Evolutionary conservation across 192 early-diverging fungal species (phyloP).

Genomic region (Mortierella antarctica): DNA sequence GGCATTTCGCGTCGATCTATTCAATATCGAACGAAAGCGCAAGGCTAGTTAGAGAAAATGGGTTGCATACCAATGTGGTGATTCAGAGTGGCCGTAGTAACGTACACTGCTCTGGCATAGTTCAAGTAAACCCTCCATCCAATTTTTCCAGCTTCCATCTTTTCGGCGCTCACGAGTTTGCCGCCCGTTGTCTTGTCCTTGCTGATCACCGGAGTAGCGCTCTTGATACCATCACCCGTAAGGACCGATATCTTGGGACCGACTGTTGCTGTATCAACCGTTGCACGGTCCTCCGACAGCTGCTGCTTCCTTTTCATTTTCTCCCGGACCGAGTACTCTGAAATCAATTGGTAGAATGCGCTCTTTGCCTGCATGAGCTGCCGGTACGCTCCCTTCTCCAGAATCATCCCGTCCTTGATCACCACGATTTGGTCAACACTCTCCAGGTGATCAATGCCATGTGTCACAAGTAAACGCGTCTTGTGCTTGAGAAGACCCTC

Average conservation of each 20-base stretch:
- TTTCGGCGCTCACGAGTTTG: conserved; percentile 80
- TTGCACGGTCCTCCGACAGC: background rate
- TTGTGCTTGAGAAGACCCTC: conserved; percentile 83
- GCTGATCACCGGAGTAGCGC: background rate
- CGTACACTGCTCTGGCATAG: conserved; percentile 81
- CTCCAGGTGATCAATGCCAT: conserved; percentile 80
- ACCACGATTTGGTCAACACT: conserved; percentile 74
- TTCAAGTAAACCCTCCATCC: conserved; percentile 78
- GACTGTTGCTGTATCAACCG: conserved; percentile 21
- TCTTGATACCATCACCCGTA: background rate
- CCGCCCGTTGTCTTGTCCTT: conserved; percentile 16
- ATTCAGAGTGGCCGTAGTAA: conserved; percentile 1
- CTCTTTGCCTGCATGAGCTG: conserved; percentile 70
- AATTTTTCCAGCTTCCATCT: conserved; percentile 82
- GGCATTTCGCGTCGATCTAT: conserved; percentile 21
- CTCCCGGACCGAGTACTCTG: conserved; percentile 69
- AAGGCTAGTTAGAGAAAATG: background rate
- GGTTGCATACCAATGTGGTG: background rate
- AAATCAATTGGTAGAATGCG: conserved; percentile 73
- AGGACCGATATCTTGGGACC: background rate
- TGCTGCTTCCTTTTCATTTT: conserved; percentile 26
- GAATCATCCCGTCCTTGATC: conserved; percentile 76
- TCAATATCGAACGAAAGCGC: background rate
- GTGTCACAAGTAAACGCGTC: conserved; percentile 83
- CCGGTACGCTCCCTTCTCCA: conserved; percentile 73